Percentiles rank a stretch among this genome's conserved stretches.
Evolutionary conservation across 306 rosid genomes (phyloP).

Genomic region (Hylodesmum podocarpum): DNA sequence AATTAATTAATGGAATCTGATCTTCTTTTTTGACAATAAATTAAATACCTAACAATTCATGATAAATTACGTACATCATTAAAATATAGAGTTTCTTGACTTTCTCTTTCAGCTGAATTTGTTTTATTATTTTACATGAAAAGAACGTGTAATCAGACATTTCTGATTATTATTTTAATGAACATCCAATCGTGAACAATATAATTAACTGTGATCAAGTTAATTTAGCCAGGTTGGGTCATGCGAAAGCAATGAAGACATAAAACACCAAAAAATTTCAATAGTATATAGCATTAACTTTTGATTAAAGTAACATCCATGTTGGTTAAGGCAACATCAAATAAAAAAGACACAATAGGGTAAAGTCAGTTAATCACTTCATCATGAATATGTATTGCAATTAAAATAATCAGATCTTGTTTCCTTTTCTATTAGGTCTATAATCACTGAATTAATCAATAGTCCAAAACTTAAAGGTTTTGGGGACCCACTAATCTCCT

Average conservation of each 20-base stretch:
- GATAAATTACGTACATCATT: neutral
- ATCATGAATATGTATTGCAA: slow-evolving; percentile 39
- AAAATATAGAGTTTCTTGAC: slow-evolving; percentile 12
- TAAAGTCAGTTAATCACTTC: slow-evolving; percentile 56
- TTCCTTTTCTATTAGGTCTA: slow-evolving; percentile 39
- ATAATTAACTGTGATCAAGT: neutral
- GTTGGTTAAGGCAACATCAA: slow-evolving; percentile 39
- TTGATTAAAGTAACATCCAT: slow-evolving; percentile 28
- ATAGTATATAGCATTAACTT: slow-evolving; percentile 29
- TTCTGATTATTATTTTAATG: neutral
- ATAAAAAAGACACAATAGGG: slow-evolving; percentile 53
- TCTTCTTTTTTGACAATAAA: too few species aligned
- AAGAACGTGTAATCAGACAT: neutral
- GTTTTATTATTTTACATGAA: slow-evolving; percentile 4
- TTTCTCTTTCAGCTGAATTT: slow-evolving; percentile 3
- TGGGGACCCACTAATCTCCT: slow-evolving; percentile 36
- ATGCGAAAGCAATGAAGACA: slow-evolving; percentile 32
- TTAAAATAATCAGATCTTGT: slow-evolving; percentile 25
- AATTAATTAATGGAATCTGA: slow-evolving; percentile 35
- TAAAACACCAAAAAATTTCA: slow-evolving; percentile 22
- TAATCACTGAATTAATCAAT: slow-evolving; percentile 37
- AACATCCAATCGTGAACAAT: slow-evolving; percentile 2
- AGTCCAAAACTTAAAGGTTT: slow-evolving; percentile 43
- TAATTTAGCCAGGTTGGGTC: slow-evolving; percentile 26
- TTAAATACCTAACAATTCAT: slow-evolving; percentile 26